Base-by-base conservation (phyloP, 1,284 basidiomycete species). In the Trichosporon sp. region DNA sequence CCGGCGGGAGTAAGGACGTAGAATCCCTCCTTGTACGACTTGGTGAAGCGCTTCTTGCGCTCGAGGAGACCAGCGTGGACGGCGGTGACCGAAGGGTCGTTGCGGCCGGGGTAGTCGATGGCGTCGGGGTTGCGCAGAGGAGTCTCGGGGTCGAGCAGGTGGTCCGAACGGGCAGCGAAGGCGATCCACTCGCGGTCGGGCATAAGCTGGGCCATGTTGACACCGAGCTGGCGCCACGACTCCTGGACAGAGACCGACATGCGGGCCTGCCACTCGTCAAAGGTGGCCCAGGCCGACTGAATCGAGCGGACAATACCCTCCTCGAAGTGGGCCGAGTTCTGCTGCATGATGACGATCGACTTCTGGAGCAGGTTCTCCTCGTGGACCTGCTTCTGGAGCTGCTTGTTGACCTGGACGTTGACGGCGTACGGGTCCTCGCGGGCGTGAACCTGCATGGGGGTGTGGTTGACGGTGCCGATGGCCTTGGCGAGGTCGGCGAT, bases 321-420 rank as follows among this genome's bases (percentile, higher is more conserved):
- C 81, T 98, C 95, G 72, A 99, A 99, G 79, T 96, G 90, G 23
- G 95, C 95, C 56, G 90, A 92, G 81, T 97, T 97, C 74, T 97
- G 90, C 79, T 99, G 95, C 87, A 97, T 98, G 79, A 99, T 96
- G 75, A 99, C 89, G 76, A 98, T 91, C n/a, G 89, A 92, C 80
- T 99, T 99, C 81, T 99, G 96, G 19, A 99, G 86, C 0, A 95
- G 88, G 76, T 99, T 99, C 82, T 99, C 96, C 81, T 96, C 95
- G 81, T 95, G 89, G 56, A 98, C 93, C 80, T 94, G 91, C 76
- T 90, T 93, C 73, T 90, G 87, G 54, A 99, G 88, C 81, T 99
- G 95, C 65, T 87, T 89, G 62, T 86, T 81, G 60, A 98, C 95
- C 58, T 86, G 84, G 69, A 87, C 84, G 83, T 98, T 98, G 74